phyloP scores from a whole-genome alignment of 2,329 filamentous ascomycete species.

The Podosphaera xanthii region DNA sequence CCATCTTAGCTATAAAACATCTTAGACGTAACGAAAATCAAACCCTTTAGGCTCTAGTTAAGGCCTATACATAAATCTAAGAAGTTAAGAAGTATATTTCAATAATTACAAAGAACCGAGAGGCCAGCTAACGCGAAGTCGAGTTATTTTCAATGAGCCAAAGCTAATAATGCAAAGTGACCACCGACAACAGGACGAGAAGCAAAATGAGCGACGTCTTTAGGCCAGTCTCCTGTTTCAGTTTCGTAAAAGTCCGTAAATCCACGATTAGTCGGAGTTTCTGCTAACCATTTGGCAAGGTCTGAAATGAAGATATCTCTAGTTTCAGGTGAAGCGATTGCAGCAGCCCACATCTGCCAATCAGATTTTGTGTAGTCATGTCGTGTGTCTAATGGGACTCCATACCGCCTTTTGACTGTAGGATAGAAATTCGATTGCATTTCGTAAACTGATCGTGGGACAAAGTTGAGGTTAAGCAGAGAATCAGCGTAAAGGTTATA shows the following conservation, averaged over 20 bases:
- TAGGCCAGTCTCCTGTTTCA: slow-evolving; percentile 29
- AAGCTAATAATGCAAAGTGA: slow-evolving; percentile 53
- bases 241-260: slow-evolving; percentile 63
- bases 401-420: slow-evolving; percentile 48
- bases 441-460: slow-evolving; percentile 52
- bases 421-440: slow-evolving; percentile 60
- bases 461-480: slow-evolving; percentile 53
- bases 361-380: slow-evolving; percentile 70
- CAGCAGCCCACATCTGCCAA: slow-evolving; percentile 59
- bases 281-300: slow-evolving; percentile 52
- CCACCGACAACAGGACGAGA: slow-evolving; percentile 61
- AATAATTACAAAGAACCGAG: no score
- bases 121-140: no score
- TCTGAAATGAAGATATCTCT: slow-evolving; percentile 41
- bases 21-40: no score
- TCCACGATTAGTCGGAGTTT: slow-evolving; percentile 45
- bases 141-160: slow-evolving; percentile 1
- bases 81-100: no score
- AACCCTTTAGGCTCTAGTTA: no score
- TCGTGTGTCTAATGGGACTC: slow-evolving; percentile 61
- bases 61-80: no score
- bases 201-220: slow-evolving; percentile 31
- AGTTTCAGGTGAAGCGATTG: slow-evolving; percentile 39
- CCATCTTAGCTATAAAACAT: no score
- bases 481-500: slow-evolving; percentile 72